Evolutionary conservation across 768 basidiomycete species (phyloP).

Genomic region (Naganishia kalamii): DNA sequence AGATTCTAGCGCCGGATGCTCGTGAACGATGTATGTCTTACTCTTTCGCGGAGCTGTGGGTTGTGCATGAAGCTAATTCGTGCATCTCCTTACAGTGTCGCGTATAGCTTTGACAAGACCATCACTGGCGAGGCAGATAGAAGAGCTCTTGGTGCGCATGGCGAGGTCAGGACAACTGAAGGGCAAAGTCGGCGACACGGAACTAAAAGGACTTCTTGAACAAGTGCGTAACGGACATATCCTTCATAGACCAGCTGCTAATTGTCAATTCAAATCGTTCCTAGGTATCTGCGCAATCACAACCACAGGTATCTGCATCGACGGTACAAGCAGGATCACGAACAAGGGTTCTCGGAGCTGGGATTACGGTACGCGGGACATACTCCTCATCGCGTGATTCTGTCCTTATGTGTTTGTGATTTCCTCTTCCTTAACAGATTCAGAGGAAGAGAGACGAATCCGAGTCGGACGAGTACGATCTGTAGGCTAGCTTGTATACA

Average conservation of each 20-base stretch:
- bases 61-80: neutral
- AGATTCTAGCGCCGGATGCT: conserved; percentile 41
- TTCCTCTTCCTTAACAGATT: conserved; percentile 28
- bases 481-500: conserved; percentile 22
- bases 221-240: conserved; percentile 30
- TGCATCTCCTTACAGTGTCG: conserved; percentile 30
- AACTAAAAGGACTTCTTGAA: conserved; percentile 41
- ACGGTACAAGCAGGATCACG: conserved; percentile 12
- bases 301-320: conserved; percentile 4
- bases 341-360: conserved; percentile 14
- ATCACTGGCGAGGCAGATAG: conserved; percentile 38
- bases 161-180: conserved; percentile 42
- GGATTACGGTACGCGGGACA: conserved; percentile 9
- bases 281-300: conserved; percentile 15
- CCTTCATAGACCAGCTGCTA: neutral
- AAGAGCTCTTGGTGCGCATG: conserved; percentile 41
- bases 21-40: conserved; percentile 41
- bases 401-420: too few relatives aligned
- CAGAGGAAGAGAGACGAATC: conserved; percentile 44
- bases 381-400: neutral
- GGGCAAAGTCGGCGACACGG: conserved; percentile 43
- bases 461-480: conserved; percentile 46
- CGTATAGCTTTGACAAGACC: conserved; percentile 43
- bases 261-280: neutral
- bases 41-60: neutral